These are phyloP conservation scores for Mucor irregularis DNA, from an alignment of 371 early-diverging fungal genomes.

Conservation along the genomic window DNA sequence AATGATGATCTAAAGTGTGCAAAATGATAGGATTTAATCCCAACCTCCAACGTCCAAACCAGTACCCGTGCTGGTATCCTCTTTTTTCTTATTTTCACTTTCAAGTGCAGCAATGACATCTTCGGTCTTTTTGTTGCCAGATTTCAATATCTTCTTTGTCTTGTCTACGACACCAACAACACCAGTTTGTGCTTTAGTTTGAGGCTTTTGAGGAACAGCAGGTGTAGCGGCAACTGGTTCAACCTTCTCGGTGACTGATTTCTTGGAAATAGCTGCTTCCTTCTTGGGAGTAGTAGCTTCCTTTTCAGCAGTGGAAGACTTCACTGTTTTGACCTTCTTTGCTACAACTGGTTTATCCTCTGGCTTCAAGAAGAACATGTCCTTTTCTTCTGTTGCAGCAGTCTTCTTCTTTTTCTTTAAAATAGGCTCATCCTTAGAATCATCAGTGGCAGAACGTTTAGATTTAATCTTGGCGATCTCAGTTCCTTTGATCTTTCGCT, in stretches of 20 bases:
- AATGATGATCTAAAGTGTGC: no score
- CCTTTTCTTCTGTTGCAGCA: slow-evolving; percentile 5
- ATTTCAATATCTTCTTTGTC: slow-evolving; percentile 24
- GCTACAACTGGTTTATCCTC: slow-evolving; percentile 1
- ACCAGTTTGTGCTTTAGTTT: slow-evolving; percentile 48
- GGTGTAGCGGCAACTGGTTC: neutral
- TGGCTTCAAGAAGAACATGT: slow-evolving; percentile 16
- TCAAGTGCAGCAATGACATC: slow-evolving; percentile 35
- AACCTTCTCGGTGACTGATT: neutral
- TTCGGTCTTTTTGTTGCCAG: slow-evolving; percentile 14
- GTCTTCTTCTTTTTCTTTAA: slow-evolving; percentile 16
- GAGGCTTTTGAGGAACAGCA: slow-evolving; percentile 5
- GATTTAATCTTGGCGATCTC: slow-evolving; percentile 24
- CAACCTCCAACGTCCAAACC: slow-evolving; percentile 52
- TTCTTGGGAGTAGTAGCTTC: slow-evolving; percentile 1
- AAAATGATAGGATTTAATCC: no score
- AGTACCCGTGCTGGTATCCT: slow-evolving; percentile 23
- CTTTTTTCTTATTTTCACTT: slow-evolving; percentile 18
- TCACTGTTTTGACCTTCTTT: slow-evolving; percentile 4
- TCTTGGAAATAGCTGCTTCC: neutral
- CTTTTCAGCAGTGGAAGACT: neutral
- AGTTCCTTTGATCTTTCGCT: slow-evolving; percentile 36
- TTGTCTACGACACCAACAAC: slow-evolving; percentile 62
- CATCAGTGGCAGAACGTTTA: slow-evolving; percentile 5
- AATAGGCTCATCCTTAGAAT: slow-evolving; percentile 3